Evolutionary conservation across 2,329 filamentous ascomycete species (phyloP), one percentile per base, ranked within the genome.

Genomic region (Aspergillus sergii): DNA sequence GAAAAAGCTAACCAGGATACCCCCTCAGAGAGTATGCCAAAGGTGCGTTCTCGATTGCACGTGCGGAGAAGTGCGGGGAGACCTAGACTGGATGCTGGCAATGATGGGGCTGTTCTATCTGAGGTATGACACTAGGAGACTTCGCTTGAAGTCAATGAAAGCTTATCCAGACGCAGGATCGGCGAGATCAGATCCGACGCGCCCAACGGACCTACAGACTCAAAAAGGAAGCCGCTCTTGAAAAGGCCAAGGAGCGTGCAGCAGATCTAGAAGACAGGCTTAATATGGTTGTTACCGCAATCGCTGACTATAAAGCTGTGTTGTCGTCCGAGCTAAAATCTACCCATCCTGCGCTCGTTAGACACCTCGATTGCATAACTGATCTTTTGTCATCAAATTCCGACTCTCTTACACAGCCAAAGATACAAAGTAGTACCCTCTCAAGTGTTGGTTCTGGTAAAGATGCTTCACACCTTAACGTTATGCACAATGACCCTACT

Each of bases 161-260:
- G 30, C 51, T 54, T 23, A 54, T 7, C 11, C 12, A 23, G 36
- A 12, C 30, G 30, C 55, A 72, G 69, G 69, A 70, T 63, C 90
- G 93, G 56, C 87, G 93, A 60, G 94, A 92, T 7, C 93, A 97
- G 75, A 95, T 97, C 67, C 89, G 93, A 30, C 85, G 94, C 59
- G 93, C 93, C 1, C 93, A 96, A 76, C 84, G 93, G 68, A 92
- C 92, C 0, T 96, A 96, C 73, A 87, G 93, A 16, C 88, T 91
- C 71, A 88, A 93, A 58, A 96, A 96, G 78, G 93, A 96, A 73
- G 89, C 85, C 21, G 91, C 91, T 5, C 94, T 96, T 60, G 85
- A 88, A 32, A 87, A 86, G 1, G 83, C 96, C 9, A 89, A 93
- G 73, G 85, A 86, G 61, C 85, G 89, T 65, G 91, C 94, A 32